Percentiles rank a stretch among this genome's conserved stretches.
Evolutionary conservation across 352 stramenopile genomes (phyloP).

Genomic region (Aphanomyces invadans): DNA sequence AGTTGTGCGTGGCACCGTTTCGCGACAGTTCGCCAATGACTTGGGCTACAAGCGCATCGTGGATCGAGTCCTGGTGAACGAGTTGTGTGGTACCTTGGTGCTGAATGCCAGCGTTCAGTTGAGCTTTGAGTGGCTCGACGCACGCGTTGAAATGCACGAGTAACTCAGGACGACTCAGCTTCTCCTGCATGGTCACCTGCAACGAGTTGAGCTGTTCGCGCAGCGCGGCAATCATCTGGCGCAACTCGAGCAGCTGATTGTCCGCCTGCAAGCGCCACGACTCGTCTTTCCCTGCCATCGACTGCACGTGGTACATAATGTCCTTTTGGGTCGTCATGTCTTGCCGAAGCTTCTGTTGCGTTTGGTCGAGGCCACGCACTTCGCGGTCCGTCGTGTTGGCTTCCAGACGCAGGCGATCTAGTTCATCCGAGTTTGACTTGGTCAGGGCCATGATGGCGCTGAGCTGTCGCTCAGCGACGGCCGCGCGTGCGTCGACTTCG

Average conservation of each 20-base stretch:
- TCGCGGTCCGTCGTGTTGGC: constrained; percentile 62
- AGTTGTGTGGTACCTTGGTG: constrained; percentile 50
- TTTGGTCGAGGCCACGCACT: constrained; percentile 66
- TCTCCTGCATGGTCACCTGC: constrained; percentile 57
- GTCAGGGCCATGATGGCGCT: constrained; percentile 61
- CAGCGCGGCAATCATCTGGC: constrained; percentile 58
- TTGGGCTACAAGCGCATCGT: constrained; percentile 29
- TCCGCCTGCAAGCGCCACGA: constrained; percentile 79
- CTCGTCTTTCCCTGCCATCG: constrained; percentile 77
- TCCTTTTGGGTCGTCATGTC: constrained; percentile 77
- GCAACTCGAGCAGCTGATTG: constrained; percentile 69
- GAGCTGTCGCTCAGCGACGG: constrained; percentile 70
- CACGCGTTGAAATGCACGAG: constrained; percentile 74
- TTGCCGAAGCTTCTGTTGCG: constrained; percentile 65
- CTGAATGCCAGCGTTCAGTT: constrained; percentile 61
- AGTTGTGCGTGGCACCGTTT: constrained; percentile 43
- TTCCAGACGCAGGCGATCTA: constrained; percentile 60
- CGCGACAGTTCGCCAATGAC: constrained; percentile 64
- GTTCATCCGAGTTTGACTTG: constrained; percentile 64
- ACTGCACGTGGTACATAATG: constrained; percentile 72
- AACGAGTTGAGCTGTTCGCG: constrained; percentile 61
- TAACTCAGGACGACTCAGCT: constrained; percentile 60
- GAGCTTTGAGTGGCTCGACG: constrained; percentile 71
- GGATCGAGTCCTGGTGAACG: too few species aligned
- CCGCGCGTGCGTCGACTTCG: constrained; percentile 67